These are phyloP conservation scores for Hypoxylon sp. DNA, from an alignment of 2,329 filamentous ascomycete species.

Conservation along the genomic window DNA sequence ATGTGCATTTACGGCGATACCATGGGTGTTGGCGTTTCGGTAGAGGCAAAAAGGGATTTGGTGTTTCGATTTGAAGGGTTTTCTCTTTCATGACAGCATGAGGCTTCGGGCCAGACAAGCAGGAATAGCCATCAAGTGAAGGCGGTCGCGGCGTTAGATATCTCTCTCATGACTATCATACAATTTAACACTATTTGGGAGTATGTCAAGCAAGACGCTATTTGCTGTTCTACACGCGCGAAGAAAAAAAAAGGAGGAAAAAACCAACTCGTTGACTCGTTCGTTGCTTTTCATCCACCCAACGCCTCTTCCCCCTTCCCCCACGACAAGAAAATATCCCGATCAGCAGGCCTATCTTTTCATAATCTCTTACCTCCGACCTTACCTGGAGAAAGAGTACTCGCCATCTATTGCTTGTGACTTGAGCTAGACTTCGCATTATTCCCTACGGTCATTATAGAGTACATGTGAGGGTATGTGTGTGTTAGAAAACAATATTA, in stretches of 20 bases:
- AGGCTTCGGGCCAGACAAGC: constrained; percentile 7
- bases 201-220: constrained; percentile 9
- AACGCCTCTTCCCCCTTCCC: constrained; percentile 2
- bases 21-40: constrained; percentile 49
- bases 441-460: constrained; percentile 44
- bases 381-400: constrained; percentile 59
- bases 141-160: constrained; percentile 3
- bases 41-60: constrained; percentile 35
- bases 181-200: constrained; percentile 28
- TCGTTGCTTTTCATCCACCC: constrained; percentile 19
- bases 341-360: constrained; percentile 53
- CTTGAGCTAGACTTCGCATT: constrained; percentile 38
- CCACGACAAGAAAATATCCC: constrained; percentile 20
- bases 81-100: constrained; percentile 15
- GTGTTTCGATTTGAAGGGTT: constrained; percentile 19
- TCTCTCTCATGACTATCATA: constrained; percentile 32
- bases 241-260: background rate
- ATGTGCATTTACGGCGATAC: constrained; percentile 51
- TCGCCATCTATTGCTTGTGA: constrained; percentile 47
- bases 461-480: constrained; percentile 41
- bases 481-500: constrained; percentile 47
- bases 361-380: constrained; percentile 66
- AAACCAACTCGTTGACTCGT: constrained; percentile 21
- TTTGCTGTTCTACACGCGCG: constrained; percentile 17
- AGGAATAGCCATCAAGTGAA: background rate